phyloP scores from a whole-genome alignment of 2,329 filamentous ascomycete genomes.

The Pestalotiopsis sp. region DNA sequence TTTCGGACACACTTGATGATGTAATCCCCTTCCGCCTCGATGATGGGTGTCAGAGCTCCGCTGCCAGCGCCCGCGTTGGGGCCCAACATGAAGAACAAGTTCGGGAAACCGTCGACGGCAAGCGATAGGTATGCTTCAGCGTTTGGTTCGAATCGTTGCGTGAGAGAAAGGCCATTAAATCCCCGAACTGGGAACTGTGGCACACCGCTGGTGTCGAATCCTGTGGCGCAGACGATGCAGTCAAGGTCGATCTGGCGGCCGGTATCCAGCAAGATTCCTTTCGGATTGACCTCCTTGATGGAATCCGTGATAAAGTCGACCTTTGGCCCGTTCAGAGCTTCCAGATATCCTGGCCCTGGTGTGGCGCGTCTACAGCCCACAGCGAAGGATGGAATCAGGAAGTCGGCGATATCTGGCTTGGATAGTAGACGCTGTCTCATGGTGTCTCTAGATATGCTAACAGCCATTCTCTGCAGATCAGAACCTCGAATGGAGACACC shows the following conservation, averaged over 20 bases:
- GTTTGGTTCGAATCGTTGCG: slow-evolving; percentile 39
- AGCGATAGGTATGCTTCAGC: slow-evolving; percentile 49
- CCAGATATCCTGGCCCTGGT: slow-evolving; percentile 49
- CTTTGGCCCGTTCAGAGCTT: slow-evolving; percentile 43
- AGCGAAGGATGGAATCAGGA: slow-evolving; percentile 45
- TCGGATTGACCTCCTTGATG: slow-evolving; percentile 36
- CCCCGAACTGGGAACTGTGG: slow-evolving; percentile 46
- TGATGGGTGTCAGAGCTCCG: slow-evolving; percentile 47
- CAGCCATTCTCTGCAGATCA: slow-evolving; percentile 35
- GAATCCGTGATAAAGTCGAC: slow-evolving; percentile 40
- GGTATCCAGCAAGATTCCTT: slow-evolving; percentile 34
- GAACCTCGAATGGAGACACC: slow-evolving; percentile 40
- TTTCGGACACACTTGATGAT: slow-evolving; percentile 49
- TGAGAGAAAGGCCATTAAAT: slow-evolving; percentile 36
- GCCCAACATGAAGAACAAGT: slow-evolving; percentile 51
- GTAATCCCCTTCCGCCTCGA: slow-evolving; percentile 52
- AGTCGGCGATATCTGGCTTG: slow-evolving; percentile 46
- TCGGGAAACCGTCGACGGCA: slow-evolving; percentile 50
- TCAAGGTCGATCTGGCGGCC: slow-evolving; percentile 41
- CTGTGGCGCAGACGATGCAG: slow-evolving; percentile 50
- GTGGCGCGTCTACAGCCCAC: slow-evolving; percentile 48
- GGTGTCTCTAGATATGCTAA: slow-evolving; percentile 33
- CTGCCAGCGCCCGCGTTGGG: slow-evolving; percentile 52
- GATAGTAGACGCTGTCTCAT: slow-evolving; percentile 43
- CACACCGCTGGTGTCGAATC: slow-evolving; percentile 42